A percentile compares a stretch with the other conserved stretches of the same genome.
These are phyloP conservation scores for Tolypocladium sp. DNA, from an alignment of 2,329 filamentous ascomycete species.

Conservation along the genomic window DNA sequence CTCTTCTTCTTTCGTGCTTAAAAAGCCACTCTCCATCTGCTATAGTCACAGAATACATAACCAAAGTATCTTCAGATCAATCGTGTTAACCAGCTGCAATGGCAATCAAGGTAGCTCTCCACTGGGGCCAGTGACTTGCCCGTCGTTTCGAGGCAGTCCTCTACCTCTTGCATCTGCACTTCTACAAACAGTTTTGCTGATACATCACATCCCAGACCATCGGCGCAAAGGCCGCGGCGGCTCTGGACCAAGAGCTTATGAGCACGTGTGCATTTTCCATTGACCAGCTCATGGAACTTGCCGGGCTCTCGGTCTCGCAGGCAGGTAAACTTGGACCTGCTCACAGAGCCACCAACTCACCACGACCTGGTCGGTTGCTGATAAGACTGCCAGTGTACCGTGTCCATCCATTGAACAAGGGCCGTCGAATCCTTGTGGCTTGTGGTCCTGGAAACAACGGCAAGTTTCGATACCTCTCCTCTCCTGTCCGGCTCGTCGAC, in stretches of 20 bases:
- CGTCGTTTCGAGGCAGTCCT: not conserved
- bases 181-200: constrained; percentile 1
- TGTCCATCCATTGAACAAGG: constrained; percentile 66
- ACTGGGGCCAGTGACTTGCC: not conserved
- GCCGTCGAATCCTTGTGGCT: constrained; percentile 71
- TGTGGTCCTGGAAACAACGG: constrained; percentile 78
- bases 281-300: constrained; percentile 95
- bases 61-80: not conserved
- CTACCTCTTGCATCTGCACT: not conserved
- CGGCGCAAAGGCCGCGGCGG: constrained; percentile 76
- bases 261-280: constrained; percentile 78
- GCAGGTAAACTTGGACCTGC: constrained; percentile 44
- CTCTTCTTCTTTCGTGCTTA: not conserved
- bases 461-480: constrained; percentile 13
- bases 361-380: not conserved
- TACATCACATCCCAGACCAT: constrained; percentile 54
- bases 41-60: not conserved
- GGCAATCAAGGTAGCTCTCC: constrained; percentile 20
- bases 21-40: not conserved
- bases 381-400: constrained; percentile 55
- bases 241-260: constrained; percentile 92
- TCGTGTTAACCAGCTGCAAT: constrained; percentile 7
- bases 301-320: constrained; percentile 87
- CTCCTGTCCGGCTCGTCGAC: not conserved
- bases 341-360: not conserved